Evolutionary conservation across 2,329 filamentous ascomycete genomes (phyloP), one percentile per base, ranked within the genome.

Genomic region (Penicillium decumbens): DNA sequence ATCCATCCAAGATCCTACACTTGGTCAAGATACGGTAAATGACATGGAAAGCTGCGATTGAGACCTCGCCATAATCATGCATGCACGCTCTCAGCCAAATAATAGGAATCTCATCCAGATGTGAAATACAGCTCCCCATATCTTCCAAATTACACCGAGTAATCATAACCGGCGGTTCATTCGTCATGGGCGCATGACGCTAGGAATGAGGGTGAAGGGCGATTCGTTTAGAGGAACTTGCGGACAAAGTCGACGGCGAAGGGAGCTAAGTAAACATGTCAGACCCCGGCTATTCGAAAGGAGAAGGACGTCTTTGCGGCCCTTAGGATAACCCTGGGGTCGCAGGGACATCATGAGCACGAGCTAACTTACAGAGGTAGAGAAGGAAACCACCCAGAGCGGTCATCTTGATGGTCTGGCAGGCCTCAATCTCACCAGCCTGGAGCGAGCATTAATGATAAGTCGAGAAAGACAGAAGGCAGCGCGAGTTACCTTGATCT

Each of bases 291-390:
- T 27, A 13, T 27, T 30, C 5, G 28, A n/a, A 12, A 46, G 9
- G 15, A 13, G 10, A 4, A 20, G 10, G 4, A 13, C 3, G 23
- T 27, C 12, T 24, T 40, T 25, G 38, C 12, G 20, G 38, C n/a
- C 12, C 7, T 27, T 33, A 9, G 12, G 13, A 42, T 7, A 35
- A 23, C 28, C 18, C n/a, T 15, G 23, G 15, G 23, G 4, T 8
- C 6, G 7, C 20, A 43, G 9, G 37, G 20, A 24, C 27, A n/a
- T 40, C 32, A 13, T 15, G 32, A n/a, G 23, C 18, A 27, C 12
- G 27, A 24, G 23, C 9, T 6, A 37, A 63, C 80, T 55, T 76
- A 85, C 82, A 83, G 43, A 84, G 74, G 69, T 84, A 84, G 43
- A 85, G 75, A 25, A 82, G 67, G 43, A 80, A 65, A 58, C 79